Evolutionary conservation across 1,284 basidiomycete genomes (phyloP), one percentile per base, ranked within the genome.

Genomic region (Xanthoconium separans): DNA sequence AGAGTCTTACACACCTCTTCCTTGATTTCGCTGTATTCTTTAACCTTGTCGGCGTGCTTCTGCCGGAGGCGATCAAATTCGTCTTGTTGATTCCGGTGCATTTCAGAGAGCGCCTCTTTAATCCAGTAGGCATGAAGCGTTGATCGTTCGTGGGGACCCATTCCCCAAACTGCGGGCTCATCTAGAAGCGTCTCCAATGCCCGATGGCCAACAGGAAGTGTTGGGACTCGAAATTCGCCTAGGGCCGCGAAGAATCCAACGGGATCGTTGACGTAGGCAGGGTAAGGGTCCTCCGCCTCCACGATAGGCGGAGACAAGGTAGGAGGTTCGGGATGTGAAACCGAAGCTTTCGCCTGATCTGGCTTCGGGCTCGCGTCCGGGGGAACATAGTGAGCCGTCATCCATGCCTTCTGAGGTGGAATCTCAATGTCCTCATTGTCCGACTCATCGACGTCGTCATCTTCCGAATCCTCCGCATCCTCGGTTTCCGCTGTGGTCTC

Each of bases 121-220:
- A 62, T 58, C 77, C 77, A 79, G 33, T 60, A 71, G 2, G 51
- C 47, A 47, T 76, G 64, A 4, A 83, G 63, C 1, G 44, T 54
- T 2, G 55, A 43, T 9, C 82, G 75, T 58, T 84, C 82, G 1
- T 30, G 6, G 10, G 37, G 48, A 11, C 76, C 78, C 67, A 80
- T 72, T 0, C 34, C 44, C 82, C 82, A 84, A 27, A 81, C 62
- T 11, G 72, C 58, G 1, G 56, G 66, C 2, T 66, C 60, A 0
- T 60, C 56, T 0, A 79, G 62, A 5, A 84, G 70, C 4, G 54
- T 59, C 1, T 71, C 63, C 27, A 83, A 46, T 1, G 64, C 37
- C 7, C 78, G 74, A 55, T 74, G 49, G 4, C 68, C 56, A 0
- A 47, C 50, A 2, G 78, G 76, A 11, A 75, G 57, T 0, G 44